Base-by-base conservation (phyloP, 2,329 filamentous ascomycete species). In the Colletotrichum eremochloae region DNA sequence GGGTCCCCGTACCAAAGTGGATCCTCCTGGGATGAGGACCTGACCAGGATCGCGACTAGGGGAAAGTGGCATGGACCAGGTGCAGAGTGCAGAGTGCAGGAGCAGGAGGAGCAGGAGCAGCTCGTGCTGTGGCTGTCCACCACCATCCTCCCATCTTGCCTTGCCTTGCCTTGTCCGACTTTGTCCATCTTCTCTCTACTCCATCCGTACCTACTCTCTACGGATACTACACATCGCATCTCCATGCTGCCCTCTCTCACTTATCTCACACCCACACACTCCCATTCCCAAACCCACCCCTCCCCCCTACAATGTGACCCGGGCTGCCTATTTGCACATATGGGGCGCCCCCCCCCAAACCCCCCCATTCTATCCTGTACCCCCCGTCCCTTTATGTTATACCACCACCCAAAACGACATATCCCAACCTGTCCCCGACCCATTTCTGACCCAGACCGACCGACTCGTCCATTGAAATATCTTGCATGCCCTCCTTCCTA, bases 381-480 rank as follows among this genome's bases (percentile, higher is more conserved):
- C 60, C 67, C 67, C 67, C 56, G 63, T 66, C 55, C n/a, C 55
- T 38, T 60, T 63, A 70, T 71, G 57, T 68, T 65, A 44, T 56
- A 40, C 53, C 53, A 38, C 33, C 33, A 60, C 40, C 63, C 63
- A 48, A 63, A 63, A 36, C 36, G 60, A 63, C 60, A 65, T 60
- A 53, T 60, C 53, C 63, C 20, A 60, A 61, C 63, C 40, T 58
- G 55, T 50, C 52, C 55, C 52, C 46, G 44, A 67, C 64, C 64
- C 53, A 38, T 53, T 29, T 38, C 33, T 50, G 40, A 55, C 61
- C 67, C 67, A 62, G 67, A 70, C 62, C 67, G 67, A 70, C 62
- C 67, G 71, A 73, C 67, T 66, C 62, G 66, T 63, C 60, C 66
- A 61, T 72, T 69, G 60, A 72, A 67, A 73, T 67, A 73, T 71